phyloP scores from a whole-genome alignment of 1,284 basidiomycete species.

The Pseudozyma sp. region DNA sequence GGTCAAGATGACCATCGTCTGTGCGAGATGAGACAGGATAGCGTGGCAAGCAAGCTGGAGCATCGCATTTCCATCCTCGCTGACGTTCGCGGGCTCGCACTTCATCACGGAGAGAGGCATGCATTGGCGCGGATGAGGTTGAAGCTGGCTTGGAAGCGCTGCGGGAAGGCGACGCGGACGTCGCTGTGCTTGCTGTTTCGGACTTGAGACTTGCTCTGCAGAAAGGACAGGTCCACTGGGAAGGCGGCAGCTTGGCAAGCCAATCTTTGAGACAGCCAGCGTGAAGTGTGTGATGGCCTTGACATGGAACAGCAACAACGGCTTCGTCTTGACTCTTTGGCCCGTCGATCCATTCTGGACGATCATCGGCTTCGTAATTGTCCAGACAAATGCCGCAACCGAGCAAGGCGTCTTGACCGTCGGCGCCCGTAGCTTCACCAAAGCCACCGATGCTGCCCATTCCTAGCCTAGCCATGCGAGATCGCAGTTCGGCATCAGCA shows the following conservation, averaged over 20 bases:
- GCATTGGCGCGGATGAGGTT: neutral
- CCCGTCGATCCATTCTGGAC: constrained; percentile 60
- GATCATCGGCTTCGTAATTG: constrained; percentile 58
- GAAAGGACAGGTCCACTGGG: constrained; percentile 65
- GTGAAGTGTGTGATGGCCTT: constrained; percentile 64
- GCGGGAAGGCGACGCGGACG: neutral
- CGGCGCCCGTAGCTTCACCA: constrained; percentile 8
- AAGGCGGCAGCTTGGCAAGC: constrained; percentile 57
- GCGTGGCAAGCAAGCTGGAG: constrained; percentile 57
- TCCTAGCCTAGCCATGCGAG: constrained; percentile 61
- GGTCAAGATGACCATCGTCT: constrained; percentile 33
- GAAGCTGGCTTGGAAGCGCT: constrained; percentile 8
- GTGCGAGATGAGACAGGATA: constrained; percentile 36
- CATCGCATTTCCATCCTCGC: constrained; percentile 61
- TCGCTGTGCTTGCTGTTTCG: neutral
- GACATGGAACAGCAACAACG: constrained; percentile 63
- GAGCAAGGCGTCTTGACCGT: constrained; percentile 29
- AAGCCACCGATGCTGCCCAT: constrained; percentile 60
- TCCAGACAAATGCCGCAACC: constrained; percentile 66
- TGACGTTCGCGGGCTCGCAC: constrained; percentile 53
- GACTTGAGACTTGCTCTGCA: constrained; percentile 53
- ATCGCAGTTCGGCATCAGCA: constrained; percentile 64
- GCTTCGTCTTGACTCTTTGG: constrained; percentile 52
- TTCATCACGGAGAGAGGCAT: constrained; percentile 53
- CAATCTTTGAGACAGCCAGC: constrained; percentile 59